Conservation (phyloP, 2,329 filamentous ascomycete genomes). For the Phyllosticta citrichinensis region DNA sequence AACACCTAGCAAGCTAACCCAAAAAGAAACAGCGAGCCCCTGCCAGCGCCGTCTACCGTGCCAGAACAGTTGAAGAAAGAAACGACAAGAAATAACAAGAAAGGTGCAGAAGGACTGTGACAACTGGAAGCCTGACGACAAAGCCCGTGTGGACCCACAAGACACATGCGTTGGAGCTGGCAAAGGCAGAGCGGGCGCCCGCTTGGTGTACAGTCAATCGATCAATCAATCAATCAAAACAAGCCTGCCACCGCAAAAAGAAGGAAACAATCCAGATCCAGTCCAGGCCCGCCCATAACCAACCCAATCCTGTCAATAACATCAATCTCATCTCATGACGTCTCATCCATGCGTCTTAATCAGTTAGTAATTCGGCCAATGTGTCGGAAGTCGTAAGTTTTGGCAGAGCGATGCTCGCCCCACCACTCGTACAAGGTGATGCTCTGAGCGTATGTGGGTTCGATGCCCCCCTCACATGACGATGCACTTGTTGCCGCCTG, state of each 20-base stretch:
- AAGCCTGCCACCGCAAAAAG: background rate
- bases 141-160: too few species aligned
- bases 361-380: background rate
- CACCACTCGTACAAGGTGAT: too few species aligned
- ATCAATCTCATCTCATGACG: background rate
- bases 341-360: background rate
- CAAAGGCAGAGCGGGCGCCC: background rate
- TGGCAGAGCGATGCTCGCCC: background rate
- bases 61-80: background rate
- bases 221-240: background rate
- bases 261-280: background rate
- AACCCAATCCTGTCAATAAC: background rate
- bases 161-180: too few species aligned
- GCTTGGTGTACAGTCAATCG: background rate
- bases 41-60: background rate
- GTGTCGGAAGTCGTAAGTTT: too few species aligned
- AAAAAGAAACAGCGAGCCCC: background rate
- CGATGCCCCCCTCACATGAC: conserved; percentile 59
- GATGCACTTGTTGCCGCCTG: conserved; percentile 68
- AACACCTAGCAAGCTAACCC: background rate
- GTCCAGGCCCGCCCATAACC: background rate
- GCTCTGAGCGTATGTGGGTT: too few species aligned
- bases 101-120: background rate
- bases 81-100: background rate
- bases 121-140: background rate